Base-by-base conservation (phyloP, 2,329 filamentous ascomycete species). In the Arachnomyces sp. region DNA sequence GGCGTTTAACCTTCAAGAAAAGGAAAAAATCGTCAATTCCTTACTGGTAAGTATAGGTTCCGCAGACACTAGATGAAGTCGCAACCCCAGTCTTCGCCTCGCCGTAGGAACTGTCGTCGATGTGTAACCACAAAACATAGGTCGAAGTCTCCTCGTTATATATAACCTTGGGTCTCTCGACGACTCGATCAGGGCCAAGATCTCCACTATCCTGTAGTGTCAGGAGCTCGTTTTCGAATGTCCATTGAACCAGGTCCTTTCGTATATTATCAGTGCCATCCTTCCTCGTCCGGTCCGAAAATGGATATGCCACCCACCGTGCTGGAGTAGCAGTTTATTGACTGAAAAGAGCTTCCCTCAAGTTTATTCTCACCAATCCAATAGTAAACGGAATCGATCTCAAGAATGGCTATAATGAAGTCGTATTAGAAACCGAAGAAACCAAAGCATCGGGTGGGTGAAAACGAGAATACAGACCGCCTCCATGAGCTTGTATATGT, bases 111-210 rank as follows among this genome's bases (percentile, higher is more conserved):
- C 64, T 65, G 40, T 64, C 70, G 52, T 84, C 80, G 36, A 82
- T 81, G 52, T 84, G 80, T 66, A 83, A 68, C 66, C 76, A 83
- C 56, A 84, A 61, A n/a, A 84, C 79, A 56, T 79, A 84, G 47
- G 78, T 76, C 4, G 57, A 50, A 0, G 79, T 82, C n/a, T 63
- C 61, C 11, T 77, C 73, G 47, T 84, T 84, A 62, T 76, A 82
- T 4, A 84, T 71, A 3, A 84, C 72, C 59, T 84, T 83, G 2
- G 81, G 81, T 14, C 81, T 64, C 57, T 84, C 80, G 2, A 84
- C 73, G 8, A 84, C 69, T 2, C 79, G 71, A 45, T 69, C 69
- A 0, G 77, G 76, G 0, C 78, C 79, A 0, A 82, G 64, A 44
- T 82, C 79, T 0, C 66, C 75, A 1, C 65, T 70, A 2, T 57